Base-by-base conservation (phyloP, 805 yeast species). In the Grigorovia transvaalensis region DNA sequence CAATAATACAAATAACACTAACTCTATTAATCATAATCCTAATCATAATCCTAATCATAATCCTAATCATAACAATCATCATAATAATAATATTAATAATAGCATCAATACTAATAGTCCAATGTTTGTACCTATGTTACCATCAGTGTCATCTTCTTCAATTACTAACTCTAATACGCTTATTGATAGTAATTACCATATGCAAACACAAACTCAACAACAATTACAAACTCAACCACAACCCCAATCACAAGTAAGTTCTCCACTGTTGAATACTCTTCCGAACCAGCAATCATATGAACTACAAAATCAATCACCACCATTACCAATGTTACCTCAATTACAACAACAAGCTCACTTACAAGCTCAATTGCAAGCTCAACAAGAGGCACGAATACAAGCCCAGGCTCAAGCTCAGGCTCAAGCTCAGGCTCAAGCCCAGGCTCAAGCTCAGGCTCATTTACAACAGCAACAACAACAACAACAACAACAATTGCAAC, bases 381-480 rank as follows among this genome's bases (percentile, higher is more conserved):
- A 23, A 23, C 27, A 23, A 23, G 27, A 23, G 27, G 35, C n/a
- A 2, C 49, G 40, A 46, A 46, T 19, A 23, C 40, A 43, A 44
- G 44, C 23, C n/a, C 52, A 17, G 20, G 50, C 13, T 44, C 47
- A 38, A 49, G 44, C n/a, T 12, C 52, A 50, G 33, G 27, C 6
- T 23, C 47, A 49, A 15, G 51, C 23, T 13, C 52, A 17, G 20
- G 50, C 15, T 44, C 47, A 38, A 44, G 44, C n/a, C 7, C 52
- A 50, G 33, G 27, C 27, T 23, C 47, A 50, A 40, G 48, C 23
- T 9, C 56, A 41, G 23, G 52, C 23, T 30, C 53, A 51, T 9
- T 4, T 8, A 4, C 47, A 49, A 47, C 23, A 19, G 1, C 44
- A 19, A 23, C 52, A 54, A 43, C 52, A 47, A 33, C 35, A 13